Evolutionary conservation across 768 basidiomycete genomes (phyloP).

Genomic region (Omphalotus guepiniiformis): DNA sequence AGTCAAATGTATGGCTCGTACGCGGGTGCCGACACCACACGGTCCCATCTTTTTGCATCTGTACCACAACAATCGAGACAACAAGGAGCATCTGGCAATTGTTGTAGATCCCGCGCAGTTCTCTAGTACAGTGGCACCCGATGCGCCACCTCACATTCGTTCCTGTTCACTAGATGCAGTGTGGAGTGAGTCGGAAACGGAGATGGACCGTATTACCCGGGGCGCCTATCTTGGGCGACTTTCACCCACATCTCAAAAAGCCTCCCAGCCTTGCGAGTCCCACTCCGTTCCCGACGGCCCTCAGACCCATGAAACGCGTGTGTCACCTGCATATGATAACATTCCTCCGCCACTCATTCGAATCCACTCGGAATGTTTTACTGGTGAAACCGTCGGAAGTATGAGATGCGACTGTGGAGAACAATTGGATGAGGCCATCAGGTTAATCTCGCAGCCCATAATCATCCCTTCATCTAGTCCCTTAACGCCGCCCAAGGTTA

Average conservation of each 20-base stretch:
- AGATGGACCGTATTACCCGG: constrained; percentile 87
- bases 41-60: constrained; percentile 91
- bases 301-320: not conserved
- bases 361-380: constrained; percentile 98
- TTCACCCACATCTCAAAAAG: constrained; percentile 45
- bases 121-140: constrained; percentile 32
- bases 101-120: constrained; percentile 91
- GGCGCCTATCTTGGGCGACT: constrained; percentile 92
- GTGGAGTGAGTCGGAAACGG: constrained; percentile 85
- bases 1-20: constrained; percentile 94
- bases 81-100: constrained; percentile 93
- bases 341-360: constrained; percentile 81
- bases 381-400: constrained; percentile 95
- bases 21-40: constrained; percentile 94
- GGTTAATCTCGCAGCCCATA: constrained; percentile 76
- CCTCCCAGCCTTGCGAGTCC: constrained; percentile 34
- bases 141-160: constrained; percentile 63
- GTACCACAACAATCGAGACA: constrained; percentile 90
- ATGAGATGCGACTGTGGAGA: constrained; percentile 99
- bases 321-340: constrained; percentile 16
- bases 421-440: constrained; percentile 96
- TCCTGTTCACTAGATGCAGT: constrained; percentile 75
- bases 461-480: constrained; percentile 34
- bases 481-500: constrained; percentile 28
- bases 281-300: constrained; percentile 4